Evolutionary conservation across 129 eudicot species (phyloP).

Genomic region (Logfia minima): DNA sequence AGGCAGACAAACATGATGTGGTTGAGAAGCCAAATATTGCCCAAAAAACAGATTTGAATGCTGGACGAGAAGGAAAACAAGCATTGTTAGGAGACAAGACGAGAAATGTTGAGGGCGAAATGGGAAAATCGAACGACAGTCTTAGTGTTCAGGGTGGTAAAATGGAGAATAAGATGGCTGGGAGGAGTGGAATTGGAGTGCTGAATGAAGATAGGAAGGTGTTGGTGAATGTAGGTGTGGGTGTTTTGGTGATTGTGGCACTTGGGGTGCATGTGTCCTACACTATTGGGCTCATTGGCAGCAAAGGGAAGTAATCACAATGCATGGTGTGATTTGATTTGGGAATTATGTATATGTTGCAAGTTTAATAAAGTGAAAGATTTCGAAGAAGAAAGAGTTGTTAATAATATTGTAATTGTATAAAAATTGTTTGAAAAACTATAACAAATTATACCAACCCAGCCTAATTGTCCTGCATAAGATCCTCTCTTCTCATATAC

Average conservation of each 20-base stretch:
- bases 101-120: slow-evolving; percentile 16
- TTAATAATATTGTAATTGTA: no score
- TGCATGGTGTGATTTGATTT: not conserved
- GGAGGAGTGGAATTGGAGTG: slow-evolving; percentile 19
- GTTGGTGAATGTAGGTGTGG: slow-evolving; percentile 73
- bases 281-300: slow-evolving; percentile 40
- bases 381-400: not conserved
- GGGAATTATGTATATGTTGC: not conserved
- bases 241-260: slow-evolving; percentile 65
- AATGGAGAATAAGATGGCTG: slow-evolving; percentile 30
- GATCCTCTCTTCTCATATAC: not conserved
- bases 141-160: not conserved
- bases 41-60: slow-evolving; percentile 8
- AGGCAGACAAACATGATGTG: slow-evolving; percentile 12
- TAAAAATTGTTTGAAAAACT: no score
- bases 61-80: slow-evolving; percentile 21
- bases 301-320: slow-evolving; percentile 23
- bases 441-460: not conserved
- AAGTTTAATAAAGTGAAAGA: not conserved
- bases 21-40: slow-evolving; percentile 16
- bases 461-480: not conserved
- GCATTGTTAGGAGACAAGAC: slow-evolving; percentile 6
- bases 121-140: not conserved
- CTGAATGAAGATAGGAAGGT: slow-evolving; percentile 61
- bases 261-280: slow-evolving; percentile 62